Evolutionary conservation across 2,329 filamentous ascomycete genomes (phyloP).

Genomic region (Chrysoporthe deuterocubensis): DNA sequence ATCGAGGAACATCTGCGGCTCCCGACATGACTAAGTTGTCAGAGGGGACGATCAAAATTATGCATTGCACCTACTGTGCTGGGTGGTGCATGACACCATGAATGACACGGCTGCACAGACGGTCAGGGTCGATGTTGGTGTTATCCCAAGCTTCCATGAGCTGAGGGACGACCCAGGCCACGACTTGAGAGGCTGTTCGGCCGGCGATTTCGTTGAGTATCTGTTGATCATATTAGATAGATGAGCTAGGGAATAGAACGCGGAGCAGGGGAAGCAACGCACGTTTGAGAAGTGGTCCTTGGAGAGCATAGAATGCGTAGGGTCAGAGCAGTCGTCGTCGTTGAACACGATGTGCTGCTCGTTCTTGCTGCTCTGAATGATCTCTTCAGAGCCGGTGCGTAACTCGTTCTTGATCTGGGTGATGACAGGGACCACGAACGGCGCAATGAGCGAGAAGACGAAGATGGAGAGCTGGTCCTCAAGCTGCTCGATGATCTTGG

Average conservation of each 20-base stretch:
- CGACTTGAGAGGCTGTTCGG: constrained; percentile 75
- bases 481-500: constrained; percentile 82
- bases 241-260: neutral
- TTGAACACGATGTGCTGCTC: constrained; percentile 88
- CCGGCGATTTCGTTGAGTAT: constrained; percentile 88
- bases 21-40: neutral
- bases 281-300: constrained; percentile 94
- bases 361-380: constrained; percentile 81
- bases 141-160: constrained; percentile 88
- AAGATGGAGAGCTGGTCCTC: constrained; percentile 88
- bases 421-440: constrained; percentile 85
- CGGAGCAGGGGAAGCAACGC: constrained; percentile 34
- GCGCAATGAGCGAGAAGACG: constrained; percentile 89
- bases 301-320: constrained; percentile 93
- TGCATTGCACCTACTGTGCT: constrained; percentile 54
- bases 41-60: neutral
- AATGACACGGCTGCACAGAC: constrained; percentile 76
- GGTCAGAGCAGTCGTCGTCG: constrained; percentile 76
- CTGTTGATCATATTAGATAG: constrained; percentile 36
- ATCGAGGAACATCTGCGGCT: too few relatives aligned
- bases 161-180: constrained; percentile 87
- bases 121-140: constrained; percentile 68
- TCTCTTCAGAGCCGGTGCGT: constrained; percentile 80
- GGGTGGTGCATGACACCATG: constrained; percentile 87
- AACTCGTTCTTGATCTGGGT: constrained; percentile 86